Evolutionary conservation across 176 grass and related monocot genomes (phyloP).

Genomic region (Oryza meridionalis): DNA sequence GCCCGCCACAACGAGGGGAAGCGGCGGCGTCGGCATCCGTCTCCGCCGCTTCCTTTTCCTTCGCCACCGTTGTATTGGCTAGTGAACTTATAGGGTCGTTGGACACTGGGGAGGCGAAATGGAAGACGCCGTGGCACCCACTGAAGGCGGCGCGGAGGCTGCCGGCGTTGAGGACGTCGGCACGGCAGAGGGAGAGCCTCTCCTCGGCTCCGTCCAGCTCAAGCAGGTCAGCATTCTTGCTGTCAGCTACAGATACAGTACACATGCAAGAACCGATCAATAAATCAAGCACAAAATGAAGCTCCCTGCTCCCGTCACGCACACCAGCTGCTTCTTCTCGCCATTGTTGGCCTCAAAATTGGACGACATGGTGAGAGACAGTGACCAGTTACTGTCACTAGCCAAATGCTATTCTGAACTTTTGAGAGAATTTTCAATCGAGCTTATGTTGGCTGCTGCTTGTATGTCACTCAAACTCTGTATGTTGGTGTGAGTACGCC

Average conservation of each 20-base stretch:
- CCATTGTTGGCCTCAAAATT: background rate
- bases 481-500: background rate
- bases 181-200: background rate
- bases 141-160: slow-evolving; percentile 37
- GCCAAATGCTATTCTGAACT: background rate
- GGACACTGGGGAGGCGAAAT: slow-evolving; percentile 60
- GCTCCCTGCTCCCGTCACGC: slow-evolving; percentile 53
- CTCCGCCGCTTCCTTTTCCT: no score
- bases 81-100: slow-evolving; percentile 24
- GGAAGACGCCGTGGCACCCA: slow-evolving; percentile 60
- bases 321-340: slow-evolving; percentile 34
- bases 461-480: background rate
- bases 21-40: no score
- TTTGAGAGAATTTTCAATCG: background rate
- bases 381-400: no score
- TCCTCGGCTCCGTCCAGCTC: slow-evolving; percentile 35
- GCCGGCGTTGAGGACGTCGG: no score
- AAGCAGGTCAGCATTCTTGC: slow-evolving; percentile 50
- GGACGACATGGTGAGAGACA: slow-evolving; percentile 16
- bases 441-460: background rate
- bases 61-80: no score
- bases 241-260: background rate
- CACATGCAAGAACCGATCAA: background rate
- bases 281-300: background rate
- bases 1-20: no score